Conservation (phyloP, 805 yeast species). For the Metschnikowia cerradonensis region DNA sequence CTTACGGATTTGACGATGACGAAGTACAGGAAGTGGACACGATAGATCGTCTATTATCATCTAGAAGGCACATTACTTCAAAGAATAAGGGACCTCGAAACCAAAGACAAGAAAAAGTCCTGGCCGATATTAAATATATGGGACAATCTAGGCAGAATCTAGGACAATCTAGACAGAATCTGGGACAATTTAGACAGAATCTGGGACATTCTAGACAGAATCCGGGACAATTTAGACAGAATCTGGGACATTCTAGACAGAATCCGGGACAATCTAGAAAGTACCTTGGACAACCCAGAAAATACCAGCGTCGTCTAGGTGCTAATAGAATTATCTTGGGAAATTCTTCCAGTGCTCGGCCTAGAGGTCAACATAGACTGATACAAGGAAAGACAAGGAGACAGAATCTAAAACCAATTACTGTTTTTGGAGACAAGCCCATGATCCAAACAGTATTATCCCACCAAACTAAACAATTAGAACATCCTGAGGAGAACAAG, state of each 20-base stretch:
- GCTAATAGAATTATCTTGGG: background rate
- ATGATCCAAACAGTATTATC: background rate
- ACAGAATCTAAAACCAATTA: background rate
- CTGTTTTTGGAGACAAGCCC: background rate
- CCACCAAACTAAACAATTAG: background rate
- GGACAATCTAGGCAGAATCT: background rate
- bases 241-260: background rate
- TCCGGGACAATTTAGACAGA: too few relatives aligned
- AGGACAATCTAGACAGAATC: background rate
- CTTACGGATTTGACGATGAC: background rate
- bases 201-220: background rate
- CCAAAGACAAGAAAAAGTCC: background rate
- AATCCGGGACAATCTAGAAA: background rate
- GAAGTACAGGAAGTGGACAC: conserved; percentile 10
- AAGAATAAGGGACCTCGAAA: background rate
- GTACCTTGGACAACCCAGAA: background rate
- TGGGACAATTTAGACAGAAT: background rate
- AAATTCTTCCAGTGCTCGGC: background rate
- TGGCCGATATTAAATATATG: background rate
- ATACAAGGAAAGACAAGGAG: background rate
- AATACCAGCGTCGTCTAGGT: background rate
- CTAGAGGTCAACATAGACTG: background rate
- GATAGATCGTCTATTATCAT: conserved; percentile 11
- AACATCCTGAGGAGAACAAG: too few relatives aligned
- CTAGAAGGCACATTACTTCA: background rate